A percentile compares a stretch with the other conserved stretches of the same genome.
These are phyloP conservation scores for Cutaneotrichosporon sp. DNA, from an alignment of 1,284 basidiomycete genomes.

Conservation along the genomic window DNA sequence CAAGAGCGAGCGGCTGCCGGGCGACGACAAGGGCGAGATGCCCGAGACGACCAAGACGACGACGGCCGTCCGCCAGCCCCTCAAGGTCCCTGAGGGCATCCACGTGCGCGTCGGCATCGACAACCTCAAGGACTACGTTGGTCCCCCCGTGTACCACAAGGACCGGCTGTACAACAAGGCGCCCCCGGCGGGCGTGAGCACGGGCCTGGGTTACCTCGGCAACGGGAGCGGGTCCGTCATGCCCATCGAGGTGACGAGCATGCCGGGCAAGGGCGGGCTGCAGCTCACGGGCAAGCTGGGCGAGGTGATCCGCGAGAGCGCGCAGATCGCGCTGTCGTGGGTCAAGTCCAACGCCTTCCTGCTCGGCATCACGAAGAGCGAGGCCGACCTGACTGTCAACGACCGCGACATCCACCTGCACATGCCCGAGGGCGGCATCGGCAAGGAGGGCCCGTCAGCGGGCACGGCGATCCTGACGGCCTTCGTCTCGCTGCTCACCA, in stretches of 20 bases:
- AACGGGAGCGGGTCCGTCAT: conserved; percentile 96
- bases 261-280: conserved; percentile 86
- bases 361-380: conserved; percentile 75
- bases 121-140: conserved; percentile 93
- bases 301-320: conserved; percentile 94
- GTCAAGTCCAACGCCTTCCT: conserved; percentile 87
- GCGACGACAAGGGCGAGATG: conserved; percentile 38
- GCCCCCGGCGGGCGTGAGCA: conserved; percentile 89
- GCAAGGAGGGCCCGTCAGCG: conserved; percentile 96
- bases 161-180: conserved; percentile 82
- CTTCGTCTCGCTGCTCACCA: conserved; percentile 86
- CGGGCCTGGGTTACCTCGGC: conserved; percentile 91
- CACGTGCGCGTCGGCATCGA: conserved; percentile 80
- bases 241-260: conserved; percentile 93
- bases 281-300: conserved; percentile 96
- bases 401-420: conserved; percentile 88
- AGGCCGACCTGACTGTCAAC: conserved; percentile 74
- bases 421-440: conserved; percentile 96
- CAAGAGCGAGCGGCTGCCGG: conserved; percentile 50
- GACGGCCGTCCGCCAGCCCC: conserved; percentile 75
- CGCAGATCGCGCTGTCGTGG: conserved; percentile 91
- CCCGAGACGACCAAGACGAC: conserved; percentile 55
- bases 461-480: conserved; percentile 91
- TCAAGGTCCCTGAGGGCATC: conserved; percentile 77
- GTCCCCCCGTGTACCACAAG: conserved; percentile 90